Base-by-base conservation (phyloP, 768 basidiomycete genomes). In the Podaxis rugospora region DNA sequence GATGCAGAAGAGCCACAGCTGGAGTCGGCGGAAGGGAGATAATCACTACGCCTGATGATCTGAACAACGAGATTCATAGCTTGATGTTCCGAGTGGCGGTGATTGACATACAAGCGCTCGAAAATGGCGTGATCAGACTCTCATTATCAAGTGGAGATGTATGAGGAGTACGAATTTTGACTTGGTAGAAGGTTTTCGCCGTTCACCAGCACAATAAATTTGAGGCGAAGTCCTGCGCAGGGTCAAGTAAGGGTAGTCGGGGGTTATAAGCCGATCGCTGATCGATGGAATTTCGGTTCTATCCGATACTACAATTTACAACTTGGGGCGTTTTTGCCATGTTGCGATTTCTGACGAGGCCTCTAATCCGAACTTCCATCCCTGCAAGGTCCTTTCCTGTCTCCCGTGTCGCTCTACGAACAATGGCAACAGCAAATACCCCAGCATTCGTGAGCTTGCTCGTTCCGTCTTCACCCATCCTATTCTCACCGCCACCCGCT, bases 381-480 rank as follows among this genome's bases (percentile, higher is more conserved):
- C 67, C 66, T 60, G 64, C 66, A 10, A 65, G 70, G 57, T 57
- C 68, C 35, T 44, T 65, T 27, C 51, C 64, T 51, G 40, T 57
- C 58, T 65, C 64, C 59, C 72, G 71, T 55, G 59, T 74, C 64
- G 66, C 62, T 63, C 57, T 67, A 59, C 76, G 83, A 68, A 77
- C 76, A 69, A 90, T 89, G 88, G 83, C 87, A 65, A 80, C 82
- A 21, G 68, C 76, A 44, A 75, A 69, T 67, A 88, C 85, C 25
- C 85, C 85, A 5, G 81, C 81, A 62, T 90, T 84, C 64, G 88
- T 88, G 65, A 16, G 86, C 79, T 3, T 61, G 57, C 53, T 44
- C 47, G 25, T 51, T 23, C 44, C 5, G 32, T 25, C 50, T 32
- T 52, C 16, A 23, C 36, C 9, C 11, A 10, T 2, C 14, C 32